These are phyloP conservation scores for Zychaea mexicana DNA, from an alignment of 371 early-diverging fungal genomes.

Conservation along the genomic window DNA sequence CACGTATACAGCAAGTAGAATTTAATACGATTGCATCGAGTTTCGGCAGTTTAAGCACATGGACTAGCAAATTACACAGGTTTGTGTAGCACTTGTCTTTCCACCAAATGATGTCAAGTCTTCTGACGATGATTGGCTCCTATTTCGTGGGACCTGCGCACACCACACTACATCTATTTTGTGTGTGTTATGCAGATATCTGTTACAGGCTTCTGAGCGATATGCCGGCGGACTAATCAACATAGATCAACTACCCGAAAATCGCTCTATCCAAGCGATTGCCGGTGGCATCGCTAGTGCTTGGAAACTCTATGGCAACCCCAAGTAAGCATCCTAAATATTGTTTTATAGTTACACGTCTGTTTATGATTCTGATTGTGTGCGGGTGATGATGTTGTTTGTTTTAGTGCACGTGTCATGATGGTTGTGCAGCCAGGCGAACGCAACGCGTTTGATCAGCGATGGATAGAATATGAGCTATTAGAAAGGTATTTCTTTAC, in stretches of 20 bases:
- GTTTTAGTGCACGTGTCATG: constrained; percentile 75
- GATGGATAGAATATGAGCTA: constrained; percentile 87
- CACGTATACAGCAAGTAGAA: constrained; percentile 90
- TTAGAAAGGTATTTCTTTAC: constrained; percentile 64
- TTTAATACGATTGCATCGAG: constrained; percentile 95
- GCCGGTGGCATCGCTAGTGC: constrained; percentile 84
- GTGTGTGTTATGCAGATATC: constrained; percentile 42
- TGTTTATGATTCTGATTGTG: background rate
- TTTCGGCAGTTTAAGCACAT: constrained; percentile 83
- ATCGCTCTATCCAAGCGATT: constrained; percentile 70
- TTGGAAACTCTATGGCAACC: constrained; percentile 74
- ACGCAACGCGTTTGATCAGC: constrained; percentile 94
- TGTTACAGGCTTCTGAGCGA: constrained; percentile 58
- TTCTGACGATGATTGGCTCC: background rate
- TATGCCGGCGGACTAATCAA: constrained; percentile 47
- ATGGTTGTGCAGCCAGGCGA: constrained; percentile 95
- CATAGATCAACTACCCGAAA: constrained; percentile 68
- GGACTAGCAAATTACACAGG: constrained; percentile 81
- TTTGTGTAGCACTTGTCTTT: constrained; percentile 26
- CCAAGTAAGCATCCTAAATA: constrained; percentile 55
- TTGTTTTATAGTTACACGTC: background rate
- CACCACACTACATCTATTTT: background rate
- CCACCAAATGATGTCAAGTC: background rate
- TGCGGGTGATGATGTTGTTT: too few relatives aligned
- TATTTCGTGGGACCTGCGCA: background rate